Conservation (phyloP, 352 stramenopile species). For the Saprolegnia parasitica region DNA sequence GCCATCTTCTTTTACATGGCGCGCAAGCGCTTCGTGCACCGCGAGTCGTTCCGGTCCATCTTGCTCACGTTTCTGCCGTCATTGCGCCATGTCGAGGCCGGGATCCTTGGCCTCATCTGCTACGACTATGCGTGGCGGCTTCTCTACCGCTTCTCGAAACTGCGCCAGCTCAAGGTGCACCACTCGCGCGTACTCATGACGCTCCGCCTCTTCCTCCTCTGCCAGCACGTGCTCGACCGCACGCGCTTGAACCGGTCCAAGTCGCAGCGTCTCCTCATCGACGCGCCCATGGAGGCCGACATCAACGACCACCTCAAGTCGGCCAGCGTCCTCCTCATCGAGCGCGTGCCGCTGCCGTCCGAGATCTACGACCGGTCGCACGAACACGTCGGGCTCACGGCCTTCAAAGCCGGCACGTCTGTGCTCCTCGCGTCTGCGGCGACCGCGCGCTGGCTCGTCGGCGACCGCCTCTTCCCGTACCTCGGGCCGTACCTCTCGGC, state of each 20-base stretch:
- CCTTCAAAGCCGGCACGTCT: conserved; percentile 80
- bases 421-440: conserved; percentile 71
- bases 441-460: conserved; percentile 70
- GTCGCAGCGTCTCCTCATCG: conserved; percentile 73
- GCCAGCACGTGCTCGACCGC: conserved; percentile 76
- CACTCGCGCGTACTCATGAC: conserved; percentile 81
- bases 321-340: conserved; percentile 67
- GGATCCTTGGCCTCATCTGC: conserved; percentile 42
- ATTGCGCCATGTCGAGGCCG: conserved; percentile 55
- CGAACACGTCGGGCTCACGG: conserved; percentile 69
- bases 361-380: conserved; percentile 84
- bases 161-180: conserved; percentile 81
- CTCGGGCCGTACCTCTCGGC: conserved; percentile 57
- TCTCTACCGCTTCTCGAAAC: conserved; percentile 75
- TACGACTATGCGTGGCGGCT: conserved; percentile 75
- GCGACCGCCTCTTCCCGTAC: conserved; percentile 43
- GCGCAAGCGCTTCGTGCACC: conserved; percentile 66
- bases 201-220: conserved; percentile 72
- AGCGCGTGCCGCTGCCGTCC: conserved; percentile 69
- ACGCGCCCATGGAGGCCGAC: conserved; percentile 77
- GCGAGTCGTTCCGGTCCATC: conserved; percentile 65
- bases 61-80: conserved; percentile 62
- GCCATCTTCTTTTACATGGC: conserved; percentile 44
- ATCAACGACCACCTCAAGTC: conserved; percentile 87
- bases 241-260: conserved; percentile 57